Evolutionary conservation across 306 rosid genomes (phyloP), one percentile per base, ranked within the genome.

Genomic region (Malus sieversii): DNA sequence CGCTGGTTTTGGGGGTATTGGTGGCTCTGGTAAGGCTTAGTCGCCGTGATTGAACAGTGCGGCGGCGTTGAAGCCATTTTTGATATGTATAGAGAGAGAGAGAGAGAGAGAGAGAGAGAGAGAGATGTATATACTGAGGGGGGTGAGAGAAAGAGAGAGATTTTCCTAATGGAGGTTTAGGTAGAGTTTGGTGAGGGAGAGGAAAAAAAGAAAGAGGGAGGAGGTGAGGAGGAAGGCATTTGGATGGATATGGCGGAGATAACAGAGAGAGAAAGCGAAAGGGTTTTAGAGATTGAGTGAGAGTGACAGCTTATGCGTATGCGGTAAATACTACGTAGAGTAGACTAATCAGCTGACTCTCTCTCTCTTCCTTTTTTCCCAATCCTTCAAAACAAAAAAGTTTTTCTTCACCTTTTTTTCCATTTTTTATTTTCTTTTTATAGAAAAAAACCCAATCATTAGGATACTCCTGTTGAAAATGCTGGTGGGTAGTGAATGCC

Each of bases 61-160:
- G 94, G 94, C 14, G 84, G 98, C 18, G 82, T 89, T 13, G 94
- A 89, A 70, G 94, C 94, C 94, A 89, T 89, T 67, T 45, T 3
- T 52, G n/a, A 35, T 35, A 35, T 35, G 42, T 35, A 35, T 33
- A n/a, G n/a, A n/a, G n/a, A 5, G 6, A 19, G 32, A 73, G 71
- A 57, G 6, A 63, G 29, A 38, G 63, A 72, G 58, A n/a, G 19
- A 15, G 15, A 74, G 69, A 58, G 30, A 32, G 53, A 57, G 29
- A 38, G 63, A 72, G 51, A 29, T 7, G 55, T 35, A 18, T 29
- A 32, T 12, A 52, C 8, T 12, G 14, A 60, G 53, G n/a, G 12
- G 40, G 13, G 8, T 6, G 32, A 59, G 66, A 19, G 18, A 18
- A 40, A n/a, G 19, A 15, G 15, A 74, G 23, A 25, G 45, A 69